Conservation (phyloP, 495 filamentous ascomycete species). For the Cenococcum geophilum region DNA sequence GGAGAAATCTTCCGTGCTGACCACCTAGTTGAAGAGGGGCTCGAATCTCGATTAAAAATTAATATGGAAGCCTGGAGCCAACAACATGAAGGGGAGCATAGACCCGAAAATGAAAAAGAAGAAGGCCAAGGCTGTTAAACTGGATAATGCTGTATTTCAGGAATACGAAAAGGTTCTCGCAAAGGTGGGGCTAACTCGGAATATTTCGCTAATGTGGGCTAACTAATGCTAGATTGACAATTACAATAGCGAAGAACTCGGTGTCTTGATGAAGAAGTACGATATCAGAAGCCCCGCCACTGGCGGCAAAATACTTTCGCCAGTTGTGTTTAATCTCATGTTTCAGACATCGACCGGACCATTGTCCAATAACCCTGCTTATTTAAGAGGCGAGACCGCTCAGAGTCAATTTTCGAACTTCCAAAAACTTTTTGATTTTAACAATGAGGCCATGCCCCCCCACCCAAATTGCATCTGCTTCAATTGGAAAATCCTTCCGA, state of each 20-base stretch:
- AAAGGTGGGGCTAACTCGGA: constrained; percentile 40
- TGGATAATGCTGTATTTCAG: constrained; percentile 57
- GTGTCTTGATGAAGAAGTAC: constrained; percentile 59
- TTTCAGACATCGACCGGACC: constrained; percentile 67
- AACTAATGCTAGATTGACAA: constrained; percentile 53
- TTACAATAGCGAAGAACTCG: constrained; percentile 61
- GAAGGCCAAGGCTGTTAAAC: constrained; percentile 51
- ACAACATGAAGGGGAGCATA: constrained; percentile 47
- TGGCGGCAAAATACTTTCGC: constrained; percentile 54
- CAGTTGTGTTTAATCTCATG: constrained; percentile 69
- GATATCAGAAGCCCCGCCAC: constrained; percentile 59
- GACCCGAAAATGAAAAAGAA: constrained; percentile 61
- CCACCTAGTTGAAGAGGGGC: constrained; percentile 88
- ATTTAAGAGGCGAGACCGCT: constrained; percentile 61
- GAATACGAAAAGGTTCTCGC: constrained; percentile 66
- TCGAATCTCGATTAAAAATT: constrained; percentile 71
- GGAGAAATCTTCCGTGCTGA: constrained; percentile 95
- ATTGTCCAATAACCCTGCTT: constrained; percentile 56
- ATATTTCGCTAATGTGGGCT: background rate
- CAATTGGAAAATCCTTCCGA: constrained; percentile 69
- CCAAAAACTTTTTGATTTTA: constrained; percentile 71
- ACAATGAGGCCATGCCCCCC: constrained; percentile 66
- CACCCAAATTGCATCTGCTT: constrained; percentile 71
- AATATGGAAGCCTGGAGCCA: constrained; percentile 50
- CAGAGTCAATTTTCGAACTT: constrained; percentile 51